Conservation (phyloP, 352 stramenopile species). For the Globisporangium megalacanthum region DNA sequence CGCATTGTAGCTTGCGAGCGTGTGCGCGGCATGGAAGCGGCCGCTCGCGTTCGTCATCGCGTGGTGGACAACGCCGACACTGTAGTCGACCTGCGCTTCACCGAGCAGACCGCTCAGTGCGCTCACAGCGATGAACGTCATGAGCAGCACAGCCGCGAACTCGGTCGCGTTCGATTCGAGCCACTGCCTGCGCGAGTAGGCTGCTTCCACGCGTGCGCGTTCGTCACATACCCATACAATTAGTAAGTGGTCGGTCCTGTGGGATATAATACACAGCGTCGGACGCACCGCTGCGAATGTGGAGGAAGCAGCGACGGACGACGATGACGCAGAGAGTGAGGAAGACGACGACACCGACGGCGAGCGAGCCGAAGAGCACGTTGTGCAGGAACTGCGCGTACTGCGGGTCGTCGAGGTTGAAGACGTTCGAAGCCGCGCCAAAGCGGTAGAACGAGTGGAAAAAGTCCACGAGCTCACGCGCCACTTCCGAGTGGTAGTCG, state of each 20-base stretch:
- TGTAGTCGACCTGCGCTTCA: slow-evolving; percentile 82
- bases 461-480: slow-evolving; percentile 58
- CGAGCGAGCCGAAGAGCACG: slow-evolving; percentile 60
- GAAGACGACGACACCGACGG: slow-evolving; percentile 57
- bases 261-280: not conserved
- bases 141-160: slow-evolving; percentile 61
- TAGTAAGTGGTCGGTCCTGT: no score
- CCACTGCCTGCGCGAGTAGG: slow-evolving; percentile 30
- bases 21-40: slow-evolving; percentile 38
- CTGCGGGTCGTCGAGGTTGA: slow-evolving; percentile 40
- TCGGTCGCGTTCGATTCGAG: slow-evolving; percentile 53
- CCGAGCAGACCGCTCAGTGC: slow-evolving; percentile 63
- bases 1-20: slow-evolving; percentile 24
- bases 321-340: slow-evolving; percentile 60
- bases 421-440: slow-evolving; percentile 38
- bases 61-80: slow-evolving; percentile 57
- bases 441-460: slow-evolving; percentile 84
- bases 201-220: slow-evolving; percentile 14
- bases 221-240: no score
- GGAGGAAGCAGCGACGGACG: slow-evolving; percentile 58
- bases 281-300: slow-evolving; percentile 56
- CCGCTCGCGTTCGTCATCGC: slow-evolving; percentile 70
- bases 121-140: slow-evolving; percentile 71
- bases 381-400: slow-evolving; percentile 71
- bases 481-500: slow-evolving; percentile 67